These are phyloP conservation scores for Suhomyces yuchorum DNA, from an alignment of 1,139 yeast species.

Conservation along the genomic window DNA sequence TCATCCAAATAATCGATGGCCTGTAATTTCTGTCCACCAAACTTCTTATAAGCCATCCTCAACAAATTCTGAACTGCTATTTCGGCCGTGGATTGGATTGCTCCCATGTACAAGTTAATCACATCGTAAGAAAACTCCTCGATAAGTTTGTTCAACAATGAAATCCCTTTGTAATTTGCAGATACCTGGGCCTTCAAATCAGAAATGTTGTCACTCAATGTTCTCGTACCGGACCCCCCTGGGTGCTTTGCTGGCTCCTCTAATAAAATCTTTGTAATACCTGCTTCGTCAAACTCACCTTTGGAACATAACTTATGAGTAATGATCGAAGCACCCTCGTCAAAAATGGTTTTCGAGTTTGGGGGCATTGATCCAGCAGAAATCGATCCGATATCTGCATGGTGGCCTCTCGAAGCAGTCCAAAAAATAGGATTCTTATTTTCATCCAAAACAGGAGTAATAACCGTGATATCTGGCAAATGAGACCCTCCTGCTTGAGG, in stretches of 20 bases:
- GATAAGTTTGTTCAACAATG: slow-evolving; percentile 32
- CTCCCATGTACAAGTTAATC: slow-evolving; percentile 44
- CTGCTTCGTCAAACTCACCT: slow-evolving; percentile 45
- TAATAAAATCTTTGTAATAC: slow-evolving; percentile 37
- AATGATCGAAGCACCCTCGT: slow-evolving; percentile 49
- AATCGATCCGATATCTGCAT: slow-evolving; percentile 51
- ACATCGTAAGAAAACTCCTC: slow-evolving; percentile 38
- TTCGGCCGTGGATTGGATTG: slow-evolving; percentile 48
- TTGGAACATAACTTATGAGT: slow-evolving; percentile 40
- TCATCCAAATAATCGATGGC: slow-evolving; percentile 48
- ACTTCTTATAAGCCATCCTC: slow-evolving; percentile 37
- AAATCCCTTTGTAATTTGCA: slow-evolving; percentile 46
- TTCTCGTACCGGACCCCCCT: slow-evolving; percentile 49
- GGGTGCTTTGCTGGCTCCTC: slow-evolving; percentile 50
- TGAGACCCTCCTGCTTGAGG: slow-evolving; percentile 84
- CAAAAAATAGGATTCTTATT: slow-evolving; percentile 40
- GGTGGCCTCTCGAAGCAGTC: slow-evolving; percentile 53
- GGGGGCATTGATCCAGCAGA: slow-evolving; percentile 53
- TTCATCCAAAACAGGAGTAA: slow-evolving; percentile 54
- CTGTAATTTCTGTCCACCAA: slow-evolving; percentile 36
- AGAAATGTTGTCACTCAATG: slow-evolving; percentile 43
- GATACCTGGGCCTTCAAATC: slow-evolving; percentile 50
- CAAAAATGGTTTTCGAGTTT: slow-evolving; percentile 44
- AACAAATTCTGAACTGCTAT: slow-evolving; percentile 42
- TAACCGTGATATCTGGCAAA: slow-evolving; percentile 81